Conservation (phyloP, 345 rosid species). For the Gossypium thurberi region DNA sequence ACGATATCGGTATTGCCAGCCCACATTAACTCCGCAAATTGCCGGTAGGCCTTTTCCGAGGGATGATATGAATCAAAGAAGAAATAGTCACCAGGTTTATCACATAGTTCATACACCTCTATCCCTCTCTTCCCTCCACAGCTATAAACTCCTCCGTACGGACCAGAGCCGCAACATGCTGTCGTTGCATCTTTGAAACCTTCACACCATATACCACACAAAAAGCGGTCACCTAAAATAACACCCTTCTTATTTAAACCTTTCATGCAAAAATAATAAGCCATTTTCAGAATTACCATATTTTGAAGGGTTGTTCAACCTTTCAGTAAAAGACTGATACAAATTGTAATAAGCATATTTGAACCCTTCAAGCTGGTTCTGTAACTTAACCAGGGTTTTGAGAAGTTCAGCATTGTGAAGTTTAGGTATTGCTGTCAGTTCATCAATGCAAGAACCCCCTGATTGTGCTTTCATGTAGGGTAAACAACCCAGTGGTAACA, state of each 20-base stretch:
- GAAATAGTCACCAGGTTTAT: constrained; percentile 43
- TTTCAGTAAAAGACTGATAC: constrained; percentile 27
- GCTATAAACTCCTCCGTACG: constrained; percentile 56
- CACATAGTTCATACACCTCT: constrained; percentile 51
- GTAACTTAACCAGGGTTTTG: constrained; percentile 28
- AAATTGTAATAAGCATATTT: constrained; percentile 53
- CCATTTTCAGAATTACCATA: constrained; percentile 24
- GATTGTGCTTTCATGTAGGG: constrained; percentile 17
- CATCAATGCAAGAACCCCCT: constrained; percentile 31
- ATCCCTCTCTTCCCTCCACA: constrained; percentile 63
- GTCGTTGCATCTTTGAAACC: constrained; percentile 57
- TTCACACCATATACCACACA: constrained; percentile 14
- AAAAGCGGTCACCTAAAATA: background rate
- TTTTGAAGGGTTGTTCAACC: constrained; percentile 48
- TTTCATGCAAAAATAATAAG: background rate
- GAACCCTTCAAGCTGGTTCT: constrained; percentile 49
- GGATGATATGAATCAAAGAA: constrained; percentile 75
- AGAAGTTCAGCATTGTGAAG: constrained; percentile 52
- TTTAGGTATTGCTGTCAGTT: constrained; percentile 36
- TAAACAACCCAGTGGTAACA: constrained; percentile 23
- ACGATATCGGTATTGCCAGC: constrained; percentile 20
- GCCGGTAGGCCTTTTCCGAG: constrained; percentile 47
- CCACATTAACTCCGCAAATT: constrained; percentile 49
- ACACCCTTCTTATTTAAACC: background rate
- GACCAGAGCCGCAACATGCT: constrained; percentile 79